Percentiles rank a stretch among this genome's conserved stretches.
These are phyloP conservation scores for Handroanthus guayacan DNA, from an alignment of 257 asterid genomes.

Conservation along the genomic window DNA sequence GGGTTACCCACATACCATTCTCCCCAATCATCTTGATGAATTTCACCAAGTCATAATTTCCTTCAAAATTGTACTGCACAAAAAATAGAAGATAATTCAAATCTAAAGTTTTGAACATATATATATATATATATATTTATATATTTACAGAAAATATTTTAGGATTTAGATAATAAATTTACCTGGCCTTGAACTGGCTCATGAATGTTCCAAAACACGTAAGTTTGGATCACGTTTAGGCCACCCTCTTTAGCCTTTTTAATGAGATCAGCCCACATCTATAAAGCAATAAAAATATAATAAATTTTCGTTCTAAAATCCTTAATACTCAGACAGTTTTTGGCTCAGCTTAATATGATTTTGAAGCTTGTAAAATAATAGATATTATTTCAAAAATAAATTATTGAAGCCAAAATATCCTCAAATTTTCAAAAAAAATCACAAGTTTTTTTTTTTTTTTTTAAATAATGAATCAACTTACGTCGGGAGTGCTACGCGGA, in stretches of 20 bases:
- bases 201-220: constrained; percentile 90
- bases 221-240: constrained; percentile 76
- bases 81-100: neutral
- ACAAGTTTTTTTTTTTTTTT: too few relatives aligned
- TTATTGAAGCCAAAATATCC: too few relatives aligned
- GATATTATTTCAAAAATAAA: too few relatives aligned
- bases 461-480: constrained; percentile 33
- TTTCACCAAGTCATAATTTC: constrained; percentile 69
- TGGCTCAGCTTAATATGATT: too few relatives aligned
- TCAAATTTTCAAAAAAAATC: too few relatives aligned
- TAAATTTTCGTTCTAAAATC: too few relatives aligned
- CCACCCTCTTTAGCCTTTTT: constrained; percentile 76
- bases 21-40: constrained; percentile 70
- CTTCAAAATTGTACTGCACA: constrained; percentile 70
- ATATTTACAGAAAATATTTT: too few relatives aligned
- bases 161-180: neutral
- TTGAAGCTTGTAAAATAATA: too few relatives aligned
- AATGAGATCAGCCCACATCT: constrained; percentile 91
- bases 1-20: constrained; percentile 79
- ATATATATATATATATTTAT: neutral
- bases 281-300: neutral
- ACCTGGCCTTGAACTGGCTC: constrained; percentile 90
- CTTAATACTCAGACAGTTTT: too few relatives aligned
- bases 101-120: too few relatives aligned
- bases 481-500: constrained; percentile 85